Evolutionary conservation across 2,329 filamentous ascomycete species (phyloP), one percentile per base, ranked within the genome.

Genomic region (Epichloe gansuensis): DNA sequence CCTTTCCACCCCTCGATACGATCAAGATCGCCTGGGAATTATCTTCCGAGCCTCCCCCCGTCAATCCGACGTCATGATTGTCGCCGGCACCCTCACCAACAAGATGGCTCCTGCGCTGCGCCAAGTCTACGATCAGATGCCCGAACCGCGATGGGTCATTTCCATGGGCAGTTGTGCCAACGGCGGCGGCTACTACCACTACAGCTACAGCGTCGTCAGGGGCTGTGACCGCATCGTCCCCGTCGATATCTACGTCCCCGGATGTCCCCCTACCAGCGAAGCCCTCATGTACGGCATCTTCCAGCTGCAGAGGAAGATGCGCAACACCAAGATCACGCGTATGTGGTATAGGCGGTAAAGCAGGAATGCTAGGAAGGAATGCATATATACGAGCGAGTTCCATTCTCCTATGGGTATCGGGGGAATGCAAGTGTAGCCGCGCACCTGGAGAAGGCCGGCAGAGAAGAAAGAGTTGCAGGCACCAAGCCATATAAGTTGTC

Each of bases 121-220:
- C 68, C 87, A 93, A 71, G 85, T 94, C 56, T 95, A 95, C 73
- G 89, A 95, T 69, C 89, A 95, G 75, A 95, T 95, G 89, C 88
- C 89, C 34, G 89, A 95, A 35, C 89, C 89, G 17, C 78, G 85
- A 64, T 95, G 88, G 88, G 88, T 91, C 60, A 68, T 81, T 62
- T 87, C 82, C 60, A 91, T 91, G 87, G 87, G 87, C 12, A 87
- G 82, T 63, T 91, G 87, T 67, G 87, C 87, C 55, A 90, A 90
- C 68, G 87, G 87, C 49, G 87, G 87, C 55, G 87, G 87, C 51
- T 91, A 91, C 72, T 90, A 91, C 68, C 87, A 91, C 70, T 90
- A 91, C 72, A 86, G 82, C 68, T 91, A 91, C 71, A 81, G 76
- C 58, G 86, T 89, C 42, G 81, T 84, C 44, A 76, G 86, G 52